Conservation (phyloP, 2,329 filamentous ascomycete genomes). For the Pezicula radicicola region DNA sequence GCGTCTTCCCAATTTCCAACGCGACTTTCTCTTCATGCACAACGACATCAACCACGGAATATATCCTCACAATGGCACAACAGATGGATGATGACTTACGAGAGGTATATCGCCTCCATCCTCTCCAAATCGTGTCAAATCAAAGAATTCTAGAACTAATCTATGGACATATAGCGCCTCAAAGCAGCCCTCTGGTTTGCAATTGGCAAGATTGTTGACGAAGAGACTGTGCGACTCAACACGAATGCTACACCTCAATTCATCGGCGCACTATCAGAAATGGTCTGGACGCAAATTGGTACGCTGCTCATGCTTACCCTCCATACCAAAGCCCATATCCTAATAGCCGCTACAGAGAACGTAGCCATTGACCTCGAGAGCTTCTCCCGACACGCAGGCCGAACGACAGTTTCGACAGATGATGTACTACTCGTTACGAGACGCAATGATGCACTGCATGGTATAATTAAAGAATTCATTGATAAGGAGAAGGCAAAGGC, state of each 20-base stretch:
- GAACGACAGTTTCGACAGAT: conserved; percentile 75
- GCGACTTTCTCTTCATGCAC: background rate
- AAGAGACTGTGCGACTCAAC: conserved; percentile 69
- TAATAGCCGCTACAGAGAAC: conserved; percentile 37
- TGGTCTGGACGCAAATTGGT: conserved; percentile 88
- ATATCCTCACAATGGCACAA: conserved; percentile 11
- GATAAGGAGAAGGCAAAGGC: conserved; percentile 53
- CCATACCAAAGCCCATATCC: background rate
- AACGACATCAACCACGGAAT: background rate
- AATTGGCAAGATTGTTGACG: conserved; percentile 84
- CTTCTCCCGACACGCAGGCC: conserved; percentile 74
- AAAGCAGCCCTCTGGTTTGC: conserved; percentile 84
- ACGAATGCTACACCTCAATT: conserved; percentile 91
- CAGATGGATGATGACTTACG: conserved; percentile 19
- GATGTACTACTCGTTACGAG: conserved; percentile 86
- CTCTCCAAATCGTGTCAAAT: background rate
- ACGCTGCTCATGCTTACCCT: conserved; percentile 20
- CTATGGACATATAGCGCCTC: conserved; percentile 54
- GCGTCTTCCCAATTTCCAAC: conserved; percentile 9
- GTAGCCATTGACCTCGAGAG: conserved; percentile 59
- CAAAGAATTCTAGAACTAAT: no score
- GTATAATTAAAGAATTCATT: conserved; percentile 68
- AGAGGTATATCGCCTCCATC: conserved; percentile 10
- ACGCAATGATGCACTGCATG: conserved; percentile 80
- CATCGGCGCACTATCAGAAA: conserved; percentile 79